phyloP scores from a whole-genome alignment of 2,329 filamentous ascomycete species.

The Leptographium galeiforme region DNA sequence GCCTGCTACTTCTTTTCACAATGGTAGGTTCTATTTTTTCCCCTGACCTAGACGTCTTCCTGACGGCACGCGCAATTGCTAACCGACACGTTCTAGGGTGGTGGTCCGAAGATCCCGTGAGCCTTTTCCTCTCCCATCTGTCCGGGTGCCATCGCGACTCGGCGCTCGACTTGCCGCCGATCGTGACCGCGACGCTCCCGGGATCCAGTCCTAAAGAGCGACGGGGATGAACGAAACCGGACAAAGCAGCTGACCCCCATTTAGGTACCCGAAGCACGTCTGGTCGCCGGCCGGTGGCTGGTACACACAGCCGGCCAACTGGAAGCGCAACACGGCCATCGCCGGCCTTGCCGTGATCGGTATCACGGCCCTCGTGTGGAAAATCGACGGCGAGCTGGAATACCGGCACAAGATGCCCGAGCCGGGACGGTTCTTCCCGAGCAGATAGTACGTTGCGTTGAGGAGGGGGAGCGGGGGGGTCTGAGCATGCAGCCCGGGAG shows the following conservation, averaged over 20 bases:
- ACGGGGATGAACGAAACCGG: background rate
- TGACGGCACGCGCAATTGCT: constrained; percentile 17
- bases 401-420: constrained; percentile 66
- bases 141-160: background rate
- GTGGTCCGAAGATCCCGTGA: constrained; percentile 56
- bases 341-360: constrained; percentile 34
- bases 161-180: background rate
- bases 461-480: background rate
- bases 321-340: constrained; percentile 69
- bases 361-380: constrained; percentile 53
- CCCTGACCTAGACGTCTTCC: background rate
- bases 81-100: constrained; percentile 42
- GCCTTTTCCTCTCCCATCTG: constrained; percentile 13
- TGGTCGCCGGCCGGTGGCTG: constrained; percentile 98
- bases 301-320: constrained; percentile 91
- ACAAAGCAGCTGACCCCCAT: constrained; percentile 1
- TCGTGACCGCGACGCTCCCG: too few relatives aligned
- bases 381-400: constrained; percentile 60
- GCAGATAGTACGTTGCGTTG: constrained; percentile 55
- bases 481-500: background rate
- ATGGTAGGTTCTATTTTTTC: background rate
- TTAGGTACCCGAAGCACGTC: constrained; percentile 93
- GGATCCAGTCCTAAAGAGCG: background rate
- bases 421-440: constrained; percentile 67
- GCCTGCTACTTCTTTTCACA: background rate